phyloP scores from a whole-genome alignment of 2,329 filamentous ascomycete genomes.

The Fusarium sp. region DNA sequence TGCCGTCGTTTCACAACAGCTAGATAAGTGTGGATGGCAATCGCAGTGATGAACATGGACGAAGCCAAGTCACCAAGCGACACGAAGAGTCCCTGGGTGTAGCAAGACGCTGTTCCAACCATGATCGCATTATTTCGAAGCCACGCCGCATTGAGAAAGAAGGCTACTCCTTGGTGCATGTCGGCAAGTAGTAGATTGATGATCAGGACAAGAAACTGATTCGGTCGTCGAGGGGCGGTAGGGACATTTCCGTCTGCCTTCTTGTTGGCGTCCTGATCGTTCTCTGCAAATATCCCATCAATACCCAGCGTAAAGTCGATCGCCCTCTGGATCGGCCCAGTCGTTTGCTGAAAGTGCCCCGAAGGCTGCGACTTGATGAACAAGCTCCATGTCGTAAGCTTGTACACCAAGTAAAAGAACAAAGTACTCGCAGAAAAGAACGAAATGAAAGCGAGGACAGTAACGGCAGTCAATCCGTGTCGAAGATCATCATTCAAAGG shows the following conservation, averaged over 20 bases:
- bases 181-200: conserved; percentile 75
- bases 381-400: conserved; percentile 43
- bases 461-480: conserved; percentile 43
- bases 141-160: conserved; percentile 69
- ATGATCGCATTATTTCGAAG: conserved; percentile 61
- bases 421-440: conserved; percentile 42
- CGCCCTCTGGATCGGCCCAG: conserved; percentile 32
- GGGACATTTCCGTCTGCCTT: background rate
- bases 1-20: conserved; percentile 65
- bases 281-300: conserved; percentile 45
- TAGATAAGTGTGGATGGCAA: conserved; percentile 72
- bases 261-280: background rate
- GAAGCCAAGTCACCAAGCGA: conserved; percentile 72
- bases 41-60: conserved; percentile 71
- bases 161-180: conserved; percentile 70
- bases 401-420: conserved; percentile 45
- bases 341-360: conserved; percentile 6
- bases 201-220: conserved; percentile 74
- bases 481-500: conserved; percentile 34
- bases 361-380: conserved; percentile 25
- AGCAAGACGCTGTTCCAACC: conserved; percentile 63
- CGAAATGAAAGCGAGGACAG: conserved; percentile 43
- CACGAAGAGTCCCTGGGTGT: conserved; percentile 72
- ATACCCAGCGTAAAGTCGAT: conserved; percentile 48
- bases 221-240: conserved; percentile 52